phyloP scores from a whole-genome alignment of 192 early-diverging fungal genomes.

The Polychytrium aggregatum region DNA sequence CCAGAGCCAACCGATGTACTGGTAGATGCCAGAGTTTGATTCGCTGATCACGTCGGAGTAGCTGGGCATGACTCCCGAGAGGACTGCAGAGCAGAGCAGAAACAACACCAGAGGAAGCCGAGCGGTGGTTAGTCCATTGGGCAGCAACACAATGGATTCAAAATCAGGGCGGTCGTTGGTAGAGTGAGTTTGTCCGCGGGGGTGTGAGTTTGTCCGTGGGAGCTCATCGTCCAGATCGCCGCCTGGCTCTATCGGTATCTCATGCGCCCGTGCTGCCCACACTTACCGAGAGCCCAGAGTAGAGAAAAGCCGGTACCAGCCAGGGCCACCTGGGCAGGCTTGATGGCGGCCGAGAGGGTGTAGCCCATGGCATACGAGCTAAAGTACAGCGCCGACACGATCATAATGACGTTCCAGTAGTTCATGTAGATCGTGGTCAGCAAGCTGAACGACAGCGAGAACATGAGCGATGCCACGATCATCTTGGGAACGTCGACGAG shows the following conservation, averaged over 20 bases:
- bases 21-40: constrained; percentile 11
- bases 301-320: constrained; percentile 49
- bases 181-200: too few species aligned
- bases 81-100: too few species aligned
- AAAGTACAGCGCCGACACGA: constrained; percentile 41
- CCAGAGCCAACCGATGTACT: constrained; percentile 40
- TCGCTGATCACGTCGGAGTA: constrained; percentile 29
- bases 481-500: constrained; percentile 51
- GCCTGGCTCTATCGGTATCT: too few species aligned
- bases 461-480: constrained; percentile 43
- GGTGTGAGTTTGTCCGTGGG: too few species aligned
- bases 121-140: too few species aligned
- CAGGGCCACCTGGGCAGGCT: constrained; percentile 25
- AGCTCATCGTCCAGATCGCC: too few species aligned
- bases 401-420: constrained; percentile 25
- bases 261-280: too few species aligned
- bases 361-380: constrained; percentile 51
- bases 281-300: constrained; percentile 51
- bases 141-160: background rate
- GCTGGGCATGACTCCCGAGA: constrained; percentile 43
- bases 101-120: too few species aligned
- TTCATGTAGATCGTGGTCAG: too few species aligned
- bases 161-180: constrained; percentile 10
- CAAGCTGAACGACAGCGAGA: too few species aligned
- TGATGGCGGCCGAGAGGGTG: constrained; percentile 35